Base-by-base conservation (phyloP, 495 filamentous ascomycete species). In the Penicillium dipodomyicola region DNA sequence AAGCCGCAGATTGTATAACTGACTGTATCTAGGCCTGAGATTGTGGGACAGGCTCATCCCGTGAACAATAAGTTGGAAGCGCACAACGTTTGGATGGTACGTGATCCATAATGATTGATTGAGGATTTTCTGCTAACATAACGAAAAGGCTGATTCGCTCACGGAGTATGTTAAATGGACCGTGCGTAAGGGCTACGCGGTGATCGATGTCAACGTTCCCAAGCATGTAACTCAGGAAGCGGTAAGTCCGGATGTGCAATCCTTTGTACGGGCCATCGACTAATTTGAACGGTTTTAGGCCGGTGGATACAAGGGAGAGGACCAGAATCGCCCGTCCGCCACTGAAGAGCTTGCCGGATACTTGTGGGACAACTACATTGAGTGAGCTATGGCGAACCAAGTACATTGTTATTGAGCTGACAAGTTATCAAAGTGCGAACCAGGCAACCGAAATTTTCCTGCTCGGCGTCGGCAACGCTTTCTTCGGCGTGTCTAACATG, bases 311-410 rank as follows among this genome's bases (percentile, higher is more conserved):
- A 65, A 83, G 51, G 74, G 78, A 1, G 72, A 77, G 15, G 73
- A 78, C 46, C 66, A 65, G 23, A 70, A 71, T 35, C 72, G 76
- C 9, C 67, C 74, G 3, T 72, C 67, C 41, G 82, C 85, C 41
- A 86, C 86, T 0, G 82, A 87, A 52, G 88, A 94, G 59, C 72
- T 97, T 8, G 87, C 91, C 17, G 83, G 82, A 52, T 97, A 96
- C 63, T 69, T 98, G 32, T 98, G 95, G 95, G 93, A 97, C 61
- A 98, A 98, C 65, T 96, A 96, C 62, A 88, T 98, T 33, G 89
- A 96, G 80, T 85, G 76, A 62, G 75, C 19, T 12, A 22, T 37
- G 14, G 29, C 27, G 44, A 45, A 15, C 5, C 5, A 25, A 20
- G 33, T 45, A 15, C 33, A 20, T 46, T 41, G 30, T 32, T 62